Percentiles rank a stretch among this genome's conserved stretches.
These are phyloP conservation scores for Lichtheimia corymbifera DNA, from an alignment of 371 early-diverging fungal genomes.

Conservation along the genomic window DNA sequence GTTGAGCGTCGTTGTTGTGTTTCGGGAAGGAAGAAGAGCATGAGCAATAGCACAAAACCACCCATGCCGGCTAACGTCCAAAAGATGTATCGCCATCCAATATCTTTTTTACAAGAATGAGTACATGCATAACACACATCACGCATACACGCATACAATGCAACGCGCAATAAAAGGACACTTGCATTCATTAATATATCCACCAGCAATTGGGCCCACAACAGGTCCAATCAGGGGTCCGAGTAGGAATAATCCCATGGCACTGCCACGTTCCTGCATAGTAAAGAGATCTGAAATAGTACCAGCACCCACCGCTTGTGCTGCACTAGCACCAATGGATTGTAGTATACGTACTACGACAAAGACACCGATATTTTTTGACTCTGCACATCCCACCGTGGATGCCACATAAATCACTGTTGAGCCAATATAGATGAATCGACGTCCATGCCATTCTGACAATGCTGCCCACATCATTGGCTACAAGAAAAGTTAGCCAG, in stretches of 20 bases:
- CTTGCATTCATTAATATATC: constrained; percentile 46
- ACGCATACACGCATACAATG: too few species aligned
- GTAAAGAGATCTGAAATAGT: constrained; percentile 37
- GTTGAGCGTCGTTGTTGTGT: constrained; percentile 27
- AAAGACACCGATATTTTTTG: constrained; percentile 54
- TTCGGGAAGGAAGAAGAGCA: constrained; percentile 67
- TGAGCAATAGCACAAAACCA: constrained; percentile 53
- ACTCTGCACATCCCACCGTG: constrained; percentile 67
- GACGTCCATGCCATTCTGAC: constrained; percentile 68
- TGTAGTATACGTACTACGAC: constrained; percentile 68
- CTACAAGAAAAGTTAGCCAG: constrained; percentile 16
- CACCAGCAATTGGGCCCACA: constrained; percentile 46
- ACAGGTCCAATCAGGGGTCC: constrained; percentile 63
- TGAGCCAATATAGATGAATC: constrained; percentile 62
- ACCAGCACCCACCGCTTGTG: constrained; percentile 73
- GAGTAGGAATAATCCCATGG: constrained; percentile 61
- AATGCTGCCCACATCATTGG: constrained; percentile 72
- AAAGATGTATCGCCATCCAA: constrained; percentile 70
- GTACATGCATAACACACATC: too few species aligned
- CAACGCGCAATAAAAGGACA: constrained; percentile 11
- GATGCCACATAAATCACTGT: constrained; percentile 58
- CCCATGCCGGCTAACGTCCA: constrained; percentile 64
- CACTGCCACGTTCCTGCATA: constrained; percentile 48
- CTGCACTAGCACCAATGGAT: constrained; percentile 70
- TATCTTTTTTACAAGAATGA: constrained; percentile 21